A percentile compares a stretch with the other conserved stretches of the same genome.
phyloP scores from a whole-genome alignment of 352 stramenopile species.

The Phytophthora sojae region DNA sequence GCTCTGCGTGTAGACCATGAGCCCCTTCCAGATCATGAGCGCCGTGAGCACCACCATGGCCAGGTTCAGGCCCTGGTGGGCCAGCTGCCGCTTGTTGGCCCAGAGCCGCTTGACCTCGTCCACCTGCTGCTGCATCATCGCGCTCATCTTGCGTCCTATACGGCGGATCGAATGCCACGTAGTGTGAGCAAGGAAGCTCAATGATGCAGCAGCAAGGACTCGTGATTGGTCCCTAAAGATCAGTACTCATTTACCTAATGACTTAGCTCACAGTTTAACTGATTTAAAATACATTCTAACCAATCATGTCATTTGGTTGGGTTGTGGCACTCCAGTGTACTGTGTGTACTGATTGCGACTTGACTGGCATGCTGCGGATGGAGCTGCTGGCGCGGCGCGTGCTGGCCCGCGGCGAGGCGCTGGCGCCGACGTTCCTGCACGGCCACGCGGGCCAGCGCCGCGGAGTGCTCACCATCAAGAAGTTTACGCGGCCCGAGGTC shows the following conservation, averaged over 20 bases:
- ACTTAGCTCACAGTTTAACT: neutral
- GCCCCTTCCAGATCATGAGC: conserved; percentile 99
- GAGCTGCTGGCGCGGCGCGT: conserved; percentile 26
- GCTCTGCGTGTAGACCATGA: conserved; percentile 98
- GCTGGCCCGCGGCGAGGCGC: neutral
- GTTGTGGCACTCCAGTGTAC: too few species aligned
- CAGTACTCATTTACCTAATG: neutral
- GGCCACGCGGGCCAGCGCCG: conserved; percentile 25
- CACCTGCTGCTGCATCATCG: conserved; percentile 89
- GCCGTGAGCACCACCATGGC: conserved; percentile 99
- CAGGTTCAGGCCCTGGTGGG: conserved; percentile 98
- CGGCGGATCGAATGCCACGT: conserved; percentile 16
- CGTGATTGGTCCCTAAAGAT: neutral
- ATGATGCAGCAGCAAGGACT: too few species aligned
- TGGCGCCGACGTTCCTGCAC: neutral
- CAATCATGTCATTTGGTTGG: too few species aligned
- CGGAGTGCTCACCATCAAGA: conserved; percentile 57
- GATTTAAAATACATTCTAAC: too few species aligned
- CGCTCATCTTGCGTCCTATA: conserved; percentile 30
- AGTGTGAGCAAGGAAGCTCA: too few species aligned
- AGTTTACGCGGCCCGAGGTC: conserved; percentile 40
- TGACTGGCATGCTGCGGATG: conserved; percentile 10
- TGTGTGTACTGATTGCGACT: too few species aligned
- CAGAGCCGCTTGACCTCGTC: conserved; percentile 98
- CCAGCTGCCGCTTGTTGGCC: conserved; percentile 97